These are phyloP conservation scores for Basipetospora chlamydospora DNA, from an alignment of 2,329 filamentous ascomycete genomes.

Conservation along the genomic window DNA sequence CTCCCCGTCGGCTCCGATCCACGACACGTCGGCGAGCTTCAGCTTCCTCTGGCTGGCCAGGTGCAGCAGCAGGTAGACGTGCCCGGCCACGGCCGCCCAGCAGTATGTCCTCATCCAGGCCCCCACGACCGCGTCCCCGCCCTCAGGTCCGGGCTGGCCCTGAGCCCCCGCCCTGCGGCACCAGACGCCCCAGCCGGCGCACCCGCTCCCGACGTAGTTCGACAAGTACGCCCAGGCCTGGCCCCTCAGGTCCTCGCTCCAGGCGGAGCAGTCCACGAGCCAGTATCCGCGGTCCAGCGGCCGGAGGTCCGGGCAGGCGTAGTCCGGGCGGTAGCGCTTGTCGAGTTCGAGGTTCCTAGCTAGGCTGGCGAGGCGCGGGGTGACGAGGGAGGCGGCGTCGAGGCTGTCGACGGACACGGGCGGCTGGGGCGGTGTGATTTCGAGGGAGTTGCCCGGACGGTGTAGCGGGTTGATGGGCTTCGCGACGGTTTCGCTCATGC, in stretches of 20 bases:
- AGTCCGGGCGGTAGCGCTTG: conserved; percentile 36
- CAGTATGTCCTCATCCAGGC: conserved; percentile 53
- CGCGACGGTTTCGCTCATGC: conserved; percentile 1
- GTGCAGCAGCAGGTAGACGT: conserved; percentile 64
- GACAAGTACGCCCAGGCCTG: conserved; percentile 48
- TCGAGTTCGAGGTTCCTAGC: conserved; percentile 34
- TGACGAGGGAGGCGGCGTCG: conserved; percentile 35
- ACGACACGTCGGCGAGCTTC: conserved; percentile 40
- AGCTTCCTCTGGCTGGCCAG: conserved; percentile 53
- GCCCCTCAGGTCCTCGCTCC: conserved; percentile 32
- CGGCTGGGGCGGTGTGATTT: conserved; percentile 41
- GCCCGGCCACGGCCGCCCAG: conserved; percentile 59
- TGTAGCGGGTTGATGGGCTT: background rate
- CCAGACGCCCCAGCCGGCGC: conserved; percentile 54
- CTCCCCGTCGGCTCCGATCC: conserved; percentile 50
- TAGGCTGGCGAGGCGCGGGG: conserved; percentile 37
- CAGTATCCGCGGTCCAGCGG: conserved; percentile 66
- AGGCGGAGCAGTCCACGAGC: conserved; percentile 44
- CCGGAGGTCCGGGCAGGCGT: conserved; percentile 19
- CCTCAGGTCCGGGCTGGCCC: no score
- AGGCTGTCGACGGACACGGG: conserved; percentile 31
- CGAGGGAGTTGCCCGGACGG: conserved; percentile 24
- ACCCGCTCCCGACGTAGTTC: conserved; percentile 42
- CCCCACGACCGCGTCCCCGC: no score
- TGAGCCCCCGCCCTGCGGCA: conserved; percentile 32